Percentiles rank a stretch among this genome's conserved stretches.
Evolutionary conservation across 208 protist species (phyloP).

Genomic region (Wallacemonas sp.): DNA sequence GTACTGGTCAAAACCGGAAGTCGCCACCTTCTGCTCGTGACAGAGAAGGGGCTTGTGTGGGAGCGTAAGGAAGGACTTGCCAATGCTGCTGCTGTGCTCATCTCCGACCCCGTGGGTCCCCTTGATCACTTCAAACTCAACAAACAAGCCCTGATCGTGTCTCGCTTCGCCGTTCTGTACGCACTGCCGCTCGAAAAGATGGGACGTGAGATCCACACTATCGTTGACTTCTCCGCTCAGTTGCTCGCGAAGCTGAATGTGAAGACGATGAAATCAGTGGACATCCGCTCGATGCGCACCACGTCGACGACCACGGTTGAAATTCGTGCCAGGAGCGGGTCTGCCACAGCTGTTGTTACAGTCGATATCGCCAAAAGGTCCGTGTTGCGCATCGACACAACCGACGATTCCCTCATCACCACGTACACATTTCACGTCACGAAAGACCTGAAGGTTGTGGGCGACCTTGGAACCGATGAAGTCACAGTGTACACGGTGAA

Average conservation of each 20-base stretch:
- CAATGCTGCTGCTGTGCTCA: constrained; percentile 37
- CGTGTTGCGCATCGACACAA: constrained; percentile 17
- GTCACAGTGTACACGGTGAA: constrained; percentile 54
- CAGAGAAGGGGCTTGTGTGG: constrained; percentile 45
- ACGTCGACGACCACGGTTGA: constrained; percentile 22
- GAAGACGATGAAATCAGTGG: constrained; percentile 43
- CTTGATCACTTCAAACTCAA: constrained; percentile 87
- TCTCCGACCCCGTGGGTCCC: constrained; percentile 39
- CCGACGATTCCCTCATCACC: constrained; percentile 32
- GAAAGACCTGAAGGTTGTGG: constrained; percentile 38
- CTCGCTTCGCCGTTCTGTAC: constrained; percentile 68
- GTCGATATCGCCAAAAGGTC: constrained; percentile 20
- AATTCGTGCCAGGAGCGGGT: constrained; percentile 17
- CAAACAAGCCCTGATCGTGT: constrained; percentile 60
- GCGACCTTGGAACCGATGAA: constrained; percentile 18
- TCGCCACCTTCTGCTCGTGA: constrained; percentile 63
- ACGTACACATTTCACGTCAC: constrained; percentile 37
- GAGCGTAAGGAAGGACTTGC: constrained; percentile 71
- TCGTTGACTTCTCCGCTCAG: constrained; percentile 56
- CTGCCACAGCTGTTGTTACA: constrained; percentile 18
- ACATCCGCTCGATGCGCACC: constrained; percentile 25
- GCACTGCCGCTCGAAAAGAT: constrained; percentile 53
- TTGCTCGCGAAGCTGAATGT: constrained; percentile 38
- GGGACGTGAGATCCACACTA: constrained; percentile 42
- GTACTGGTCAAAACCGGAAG: constrained; percentile 56